Conservation (phyloP, 2,329 filamentous ascomycete species). For the Microthyrium microscopicum region DNA sequence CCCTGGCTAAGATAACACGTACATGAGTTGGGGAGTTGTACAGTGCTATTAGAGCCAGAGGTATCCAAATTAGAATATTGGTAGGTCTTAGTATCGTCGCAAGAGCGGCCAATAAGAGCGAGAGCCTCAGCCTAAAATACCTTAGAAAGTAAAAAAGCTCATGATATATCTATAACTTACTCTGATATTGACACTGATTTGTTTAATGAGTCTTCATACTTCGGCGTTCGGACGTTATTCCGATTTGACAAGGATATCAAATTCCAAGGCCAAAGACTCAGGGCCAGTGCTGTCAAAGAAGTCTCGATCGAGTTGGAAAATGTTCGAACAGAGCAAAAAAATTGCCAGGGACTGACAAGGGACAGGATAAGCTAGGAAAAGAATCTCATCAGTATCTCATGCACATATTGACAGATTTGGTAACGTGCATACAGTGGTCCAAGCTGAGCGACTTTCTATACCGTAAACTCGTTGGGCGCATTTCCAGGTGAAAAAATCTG, state of each 20-base stretch:
- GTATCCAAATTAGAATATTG: conserved; percentile 71
- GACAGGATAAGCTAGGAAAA: background rate
- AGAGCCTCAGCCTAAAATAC: conserved; percentile 29
- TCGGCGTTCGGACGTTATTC: too few species aligned
- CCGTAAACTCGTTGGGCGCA: conserved; percentile 62
- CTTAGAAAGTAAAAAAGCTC: too few species aligned
- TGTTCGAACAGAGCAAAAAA: conserved; percentile 85
- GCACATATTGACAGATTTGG: too few species aligned
- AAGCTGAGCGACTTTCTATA: conserved; percentile 41
- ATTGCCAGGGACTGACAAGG: conserved; percentile 71
- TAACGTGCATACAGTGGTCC: conserved; percentile 45
- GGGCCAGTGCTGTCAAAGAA: conserved; percentile 63
- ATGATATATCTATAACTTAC: conserved; percentile 11
- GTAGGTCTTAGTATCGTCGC: conserved; percentile 82
- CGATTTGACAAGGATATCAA: conserved; percentile 29
- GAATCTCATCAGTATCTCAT: background rate
- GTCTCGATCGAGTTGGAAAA: conserved; percentile 90
- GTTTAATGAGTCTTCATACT: too few species aligned
- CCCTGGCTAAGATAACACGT: conserved; percentile 39
- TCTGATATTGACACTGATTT: too few species aligned
- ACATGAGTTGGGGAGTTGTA: conserved; percentile 26
- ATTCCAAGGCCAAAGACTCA: conserved; percentile 79
- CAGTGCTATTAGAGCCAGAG: conserved; percentile 41
- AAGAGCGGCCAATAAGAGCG: conserved; percentile 58
- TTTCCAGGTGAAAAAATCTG: conserved; percentile 80